phyloP scores from a whole-genome alignment of 2,329 filamentous ascomycete genomes.

The Fusarium zealandicum region DNA sequence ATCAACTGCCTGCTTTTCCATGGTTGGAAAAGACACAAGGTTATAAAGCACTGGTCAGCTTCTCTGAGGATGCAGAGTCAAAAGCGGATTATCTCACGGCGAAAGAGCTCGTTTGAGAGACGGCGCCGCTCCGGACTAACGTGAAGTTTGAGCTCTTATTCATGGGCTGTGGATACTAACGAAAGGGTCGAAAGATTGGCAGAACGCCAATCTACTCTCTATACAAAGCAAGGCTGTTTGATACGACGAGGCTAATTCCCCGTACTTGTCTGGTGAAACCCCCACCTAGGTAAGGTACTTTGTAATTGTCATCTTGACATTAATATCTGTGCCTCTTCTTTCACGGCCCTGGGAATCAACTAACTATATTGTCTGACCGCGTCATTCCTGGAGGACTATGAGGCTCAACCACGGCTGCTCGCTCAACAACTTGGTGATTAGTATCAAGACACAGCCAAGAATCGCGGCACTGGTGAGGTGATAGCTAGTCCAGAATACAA shows the following conservation, averaged over 20 bases:
- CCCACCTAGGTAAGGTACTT: too few species aligned
- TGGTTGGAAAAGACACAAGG: too few species aligned
- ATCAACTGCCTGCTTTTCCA: not conserved
- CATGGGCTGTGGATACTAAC: not conserved
- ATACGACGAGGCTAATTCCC: too few species aligned
- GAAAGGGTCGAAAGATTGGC: not conserved
- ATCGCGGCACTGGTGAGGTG: too few species aligned
- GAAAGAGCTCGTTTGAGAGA: too few species aligned
- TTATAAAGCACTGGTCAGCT: too few species aligned
- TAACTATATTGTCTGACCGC: not conserved
- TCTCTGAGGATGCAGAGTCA: too few species aligned
- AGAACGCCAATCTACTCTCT: not conserved
- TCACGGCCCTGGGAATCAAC: not conserved
- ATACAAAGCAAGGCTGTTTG: not conserved
- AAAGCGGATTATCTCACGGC: too few species aligned
- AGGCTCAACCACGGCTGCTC: not conserved
- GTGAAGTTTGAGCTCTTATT: not conserved
- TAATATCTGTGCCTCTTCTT: not conserved
- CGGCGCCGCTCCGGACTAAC: not conserved
- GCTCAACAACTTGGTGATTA: not conserved
- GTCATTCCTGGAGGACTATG: not conserved
- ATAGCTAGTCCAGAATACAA: too few species aligned
- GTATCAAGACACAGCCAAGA: too few species aligned
- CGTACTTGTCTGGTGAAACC: not conserved
- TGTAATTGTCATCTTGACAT: not conserved